Evolutionary conservation across 176 grass and related monocot species (phyloP), one percentile per base, ranked within the genome.

Genomic region (Zizania latifolia): DNA sequence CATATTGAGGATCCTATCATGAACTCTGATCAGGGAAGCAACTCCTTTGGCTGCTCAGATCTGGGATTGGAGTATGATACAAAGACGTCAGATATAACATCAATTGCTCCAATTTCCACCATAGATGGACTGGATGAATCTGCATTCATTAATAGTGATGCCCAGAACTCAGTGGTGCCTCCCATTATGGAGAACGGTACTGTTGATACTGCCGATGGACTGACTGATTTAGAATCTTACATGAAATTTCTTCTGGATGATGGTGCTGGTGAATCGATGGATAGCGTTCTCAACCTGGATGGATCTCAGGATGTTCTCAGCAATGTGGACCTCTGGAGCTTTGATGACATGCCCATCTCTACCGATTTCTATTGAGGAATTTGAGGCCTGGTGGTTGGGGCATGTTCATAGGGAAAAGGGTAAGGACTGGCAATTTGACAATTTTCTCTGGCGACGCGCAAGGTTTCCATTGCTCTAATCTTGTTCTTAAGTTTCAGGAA

Each of bases 1-100:
- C 62, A 70, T 74, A 45, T 78, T 50, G 79, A 78, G 51, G 85
- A 82, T 63, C 78, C 71, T 14, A 24, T 68, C 3, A 38, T 78
- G 39, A 85, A 92, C 79, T 94, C 92, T 61, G 92, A 89, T 55
- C 92, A 94, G 83, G 92, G 92, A 62, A 94, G 92, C 48, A 89
- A 94, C 76, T 91, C 86, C 2, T 83, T 84, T 58, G 32, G 74
- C 40, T 86, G 23, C 27, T 78, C 83, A 26, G 81, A 81, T 60
- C 82, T 88, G 28, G 59, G 81, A 56, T 86, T 78, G 82, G 92
- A 94, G 23, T 74, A 79, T 78, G 85, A 91, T 33, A 76, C 74
- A 14, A 90, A 86, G 70, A 85, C 85, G 29, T 54, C 84, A 54
- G 86, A 72, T 61, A 79, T 76, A 26, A 82, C 86, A 73, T 88